Evolutionary conservation across 495 filamentous ascomycete genomes (phyloP).

Genomic region (Cladorrhinum samala): DNA sequence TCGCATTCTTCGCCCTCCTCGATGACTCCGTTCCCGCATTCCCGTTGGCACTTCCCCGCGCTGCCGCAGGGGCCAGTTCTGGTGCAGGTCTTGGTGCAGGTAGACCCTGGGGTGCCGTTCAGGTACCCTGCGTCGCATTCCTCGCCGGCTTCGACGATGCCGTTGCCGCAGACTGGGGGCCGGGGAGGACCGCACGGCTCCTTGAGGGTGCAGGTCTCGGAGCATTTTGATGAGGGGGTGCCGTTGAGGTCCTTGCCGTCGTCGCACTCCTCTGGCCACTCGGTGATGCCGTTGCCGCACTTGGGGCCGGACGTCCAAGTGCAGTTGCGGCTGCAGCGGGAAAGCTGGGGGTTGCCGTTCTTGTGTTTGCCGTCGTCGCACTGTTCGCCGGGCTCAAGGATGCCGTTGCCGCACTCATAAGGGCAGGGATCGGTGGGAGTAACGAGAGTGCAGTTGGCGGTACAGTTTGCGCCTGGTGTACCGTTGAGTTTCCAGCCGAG

Average conservation of each 20-base stretch:
- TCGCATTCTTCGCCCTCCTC: conserved; percentile 19
- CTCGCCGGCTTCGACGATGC: conserved; percentile 13
- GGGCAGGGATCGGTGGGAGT: conserved; percentile 1
- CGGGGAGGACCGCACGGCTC: conserved; percentile 10
- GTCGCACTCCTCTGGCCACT: conserved; percentile 19
- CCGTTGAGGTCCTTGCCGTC: conserved; percentile 17
- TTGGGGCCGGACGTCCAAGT: not conserved
- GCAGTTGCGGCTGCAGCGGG: conserved; percentile 12
- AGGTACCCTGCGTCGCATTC: conserved; percentile 14
- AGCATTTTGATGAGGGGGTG: conserved; percentile 6
- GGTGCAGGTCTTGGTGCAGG: conserved; percentile 13
- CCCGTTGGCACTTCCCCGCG: not conserved
- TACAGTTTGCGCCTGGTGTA: conserved; percentile 9
- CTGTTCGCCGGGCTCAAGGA: conserved; percentile 16
- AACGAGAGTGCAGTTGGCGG: conserved; percentile 11
- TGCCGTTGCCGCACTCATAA: conserved; percentile 12
- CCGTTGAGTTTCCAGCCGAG: conserved; percentile 18
- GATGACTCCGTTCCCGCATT: conserved; percentile 13
- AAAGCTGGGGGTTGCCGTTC: conserved; percentile 2
- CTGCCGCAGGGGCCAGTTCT: not conserved
- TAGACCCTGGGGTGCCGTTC: conserved; percentile 10
- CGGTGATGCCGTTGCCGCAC: conserved; percentile 17
- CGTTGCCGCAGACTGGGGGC: conserved; percentile 17
- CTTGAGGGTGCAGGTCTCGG: conserved; percentile 8
- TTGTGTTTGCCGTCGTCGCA: conserved; percentile 16